Evolutionary conservation across 306 rosid genomes (phyloP), one percentile per base, ranked within the genome.

Genomic region (Psophocarpus tetragonolobus): DNA sequence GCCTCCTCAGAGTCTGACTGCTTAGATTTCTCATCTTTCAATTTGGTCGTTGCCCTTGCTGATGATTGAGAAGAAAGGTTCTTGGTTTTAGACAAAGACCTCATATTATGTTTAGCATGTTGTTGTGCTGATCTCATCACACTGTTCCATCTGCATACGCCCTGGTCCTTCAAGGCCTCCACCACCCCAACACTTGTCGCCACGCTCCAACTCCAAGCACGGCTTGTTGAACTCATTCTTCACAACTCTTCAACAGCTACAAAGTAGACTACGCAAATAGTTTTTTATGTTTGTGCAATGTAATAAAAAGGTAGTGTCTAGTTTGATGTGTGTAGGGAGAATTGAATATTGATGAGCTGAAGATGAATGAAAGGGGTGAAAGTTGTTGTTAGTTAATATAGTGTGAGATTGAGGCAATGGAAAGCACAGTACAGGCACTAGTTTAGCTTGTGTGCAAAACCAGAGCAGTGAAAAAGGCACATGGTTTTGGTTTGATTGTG

Each of bases 1-100:
- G 93, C 84, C 48, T 92, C 93, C 48, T 90, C 96, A 4, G 97
- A 83, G 9, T 81, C 96, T 6, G 97, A 83, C 12, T 81, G 80
- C 57, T 88, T 87, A n/a, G 80, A 57, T 82, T 84, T 75, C 10
- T 85, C 89, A 17, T 85, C 87, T 66, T 80, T 79, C 38, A 87
- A 8, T 33, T 75, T 71, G 9, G 23, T 2, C 0, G 87, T 81
- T 50, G 75, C 54, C 77, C 74, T 9, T 2, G 80, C 79, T 38
- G 87, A 82, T 13, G 90, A 57, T 9, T 56, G 29, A 29, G 89
- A 77, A 74, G 91, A 79, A 75, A 81, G 44, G 26, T 78, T 88
- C 30, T 65, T 77, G 1, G 91, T 50, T 33, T 77, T 89, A 71
- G 84, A 75, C 61, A 67, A 33, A 2, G 84, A 56, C 8, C 81